phyloP scores from a whole-genome alignment of 2,329 filamentous ascomycete species.

The Dothidotthia symphoricarpi region DNA sequence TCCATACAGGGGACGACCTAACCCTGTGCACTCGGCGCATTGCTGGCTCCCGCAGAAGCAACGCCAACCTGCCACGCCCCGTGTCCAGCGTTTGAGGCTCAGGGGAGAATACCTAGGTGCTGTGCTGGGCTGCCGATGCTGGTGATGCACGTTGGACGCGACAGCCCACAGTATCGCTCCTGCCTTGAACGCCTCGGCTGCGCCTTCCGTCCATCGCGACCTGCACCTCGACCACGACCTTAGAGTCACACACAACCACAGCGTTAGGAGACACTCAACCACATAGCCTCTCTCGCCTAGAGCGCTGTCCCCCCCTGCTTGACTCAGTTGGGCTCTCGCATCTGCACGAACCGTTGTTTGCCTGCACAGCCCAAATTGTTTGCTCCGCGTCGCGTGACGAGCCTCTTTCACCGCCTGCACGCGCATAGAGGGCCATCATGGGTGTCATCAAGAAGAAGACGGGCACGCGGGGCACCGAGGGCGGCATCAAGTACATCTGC shows the following conservation, averaged over 20 bases:
- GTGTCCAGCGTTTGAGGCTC: conserved; percentile 21
- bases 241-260: conserved; percentile 1
- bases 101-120: conserved; percentile 5
- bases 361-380: conserved; percentile 28
- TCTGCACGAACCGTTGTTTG: conserved; percentile 11
- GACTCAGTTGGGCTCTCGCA: conserved; percentile 3
- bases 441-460: conserved; percentile 97
- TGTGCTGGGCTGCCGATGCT: conserved; percentile 5
- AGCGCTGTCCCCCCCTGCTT: too few species aligned
- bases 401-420: conserved; percentile 9
- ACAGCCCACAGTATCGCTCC: conserved; percentile 5
- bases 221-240: conserved; percentile 1
- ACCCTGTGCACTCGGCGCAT: background rate
- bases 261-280: background rate
- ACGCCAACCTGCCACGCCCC: conserved; percentile 5
- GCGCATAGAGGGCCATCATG: conserved; percentile 55
- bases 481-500: conserved; percentile 81
- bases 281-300: too few species aligned
- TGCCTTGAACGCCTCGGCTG: conserved; percentile 15
- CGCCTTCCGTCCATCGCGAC: conserved; percentile 18
- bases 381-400: conserved; percentile 8
- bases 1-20: background rate
- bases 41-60: conserved; percentile 7
- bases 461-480: conserved; percentile 77
- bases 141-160: conserved; percentile 4